phyloP scores from a whole-genome alignment of 1,284 basidiomycete species.

The Austropuccinia psidii region DNA sequence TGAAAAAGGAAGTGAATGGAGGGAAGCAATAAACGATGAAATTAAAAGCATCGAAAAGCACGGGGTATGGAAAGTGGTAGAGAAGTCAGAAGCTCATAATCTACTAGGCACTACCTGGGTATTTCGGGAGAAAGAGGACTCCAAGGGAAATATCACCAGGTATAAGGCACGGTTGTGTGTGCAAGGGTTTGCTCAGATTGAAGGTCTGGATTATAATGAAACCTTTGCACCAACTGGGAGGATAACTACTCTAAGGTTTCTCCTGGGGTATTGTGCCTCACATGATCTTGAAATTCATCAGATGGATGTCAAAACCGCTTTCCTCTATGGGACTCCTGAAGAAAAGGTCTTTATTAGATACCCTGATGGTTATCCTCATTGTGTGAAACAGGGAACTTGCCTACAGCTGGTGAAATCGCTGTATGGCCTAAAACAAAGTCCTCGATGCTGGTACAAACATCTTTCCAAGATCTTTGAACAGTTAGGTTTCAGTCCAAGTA shows the following conservation, averaged over 20 bases:
- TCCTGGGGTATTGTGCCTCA: background rate
- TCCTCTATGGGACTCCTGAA: conserved; percentile 3
- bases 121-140: background rate
- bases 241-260: background rate
- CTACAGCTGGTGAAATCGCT: background rate
- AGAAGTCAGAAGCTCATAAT: background rate
- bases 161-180: background rate
- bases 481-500: background rate
- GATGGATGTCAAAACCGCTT: conserved; percentile 3
- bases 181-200: background rate
- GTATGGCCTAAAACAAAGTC: conserved; percentile 20
- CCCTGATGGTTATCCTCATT: background rate
- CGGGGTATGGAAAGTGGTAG: background rate
- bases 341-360: conserved; percentile 8
- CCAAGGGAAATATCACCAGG: background rate
- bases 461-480: background rate
- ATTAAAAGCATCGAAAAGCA: background rate
- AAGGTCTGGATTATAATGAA: background rate
- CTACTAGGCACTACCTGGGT: conserved; percentile 13
- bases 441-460: background rate
- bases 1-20: background rate
- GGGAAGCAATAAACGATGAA: background rate
- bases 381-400: background rate
- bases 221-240: background rate
- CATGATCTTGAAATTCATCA: conserved; percentile 3